A percentile compares a stretch with the other conserved stretches of the same genome.
phyloP scores from a whole-genome alignment of 169 alveolate species.

The Ichthyophthirius multifiliis region DNA sequence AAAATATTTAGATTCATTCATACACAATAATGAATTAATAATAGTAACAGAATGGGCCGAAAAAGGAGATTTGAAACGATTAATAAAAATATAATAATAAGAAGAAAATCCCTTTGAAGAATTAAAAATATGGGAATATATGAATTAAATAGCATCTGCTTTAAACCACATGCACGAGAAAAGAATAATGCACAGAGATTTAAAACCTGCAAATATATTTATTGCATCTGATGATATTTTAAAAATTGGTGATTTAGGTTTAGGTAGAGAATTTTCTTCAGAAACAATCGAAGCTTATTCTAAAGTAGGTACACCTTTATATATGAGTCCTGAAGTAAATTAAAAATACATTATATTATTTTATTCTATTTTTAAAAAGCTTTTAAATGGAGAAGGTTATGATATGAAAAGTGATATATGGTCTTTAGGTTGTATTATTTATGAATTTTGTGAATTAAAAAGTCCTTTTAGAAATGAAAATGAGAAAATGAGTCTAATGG shows the following conservation, averaged over 20 bases:
- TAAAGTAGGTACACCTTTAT: slow-evolving; percentile 83
- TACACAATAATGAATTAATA: slow-evolving; percentile 68
- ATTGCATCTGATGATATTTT: slow-evolving; percentile 64
- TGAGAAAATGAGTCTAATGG: slow-evolving; percentile 69
- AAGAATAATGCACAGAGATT: slow-evolving; percentile 81
- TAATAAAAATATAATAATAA: slow-evolving; percentile 61
- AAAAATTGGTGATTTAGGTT: slow-evolving; percentile 81
- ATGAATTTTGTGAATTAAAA: slow-evolving; percentile 72
- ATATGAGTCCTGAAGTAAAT: slow-evolving; percentile 83
- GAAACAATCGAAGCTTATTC: slow-evolving; percentile 76
- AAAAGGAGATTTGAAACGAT: slow-evolving; percentile 73
- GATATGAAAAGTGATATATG: slow-evolving; percentile 83
- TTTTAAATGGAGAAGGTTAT: slow-evolving; percentile 70
- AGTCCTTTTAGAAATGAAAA: slow-evolving; percentile 73
- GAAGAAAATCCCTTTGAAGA: slow-evolving; percentile 76
- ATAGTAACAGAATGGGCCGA: slow-evolving; percentile 87
- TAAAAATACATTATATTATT: slow-evolving; percentile 12
- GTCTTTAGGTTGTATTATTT: slow-evolving; percentile 79
- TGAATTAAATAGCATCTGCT: slow-evolving; percentile 65
- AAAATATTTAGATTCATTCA: slow-evolving; percentile 74
- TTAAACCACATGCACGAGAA: slow-evolving; percentile 77
- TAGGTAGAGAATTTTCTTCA: slow-evolving; percentile 63
- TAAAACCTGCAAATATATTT: slow-evolving; percentile 85
- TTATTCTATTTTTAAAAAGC: slow-evolving; percentile 17
- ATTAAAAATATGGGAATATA: slow-evolving; percentile 66